Base-by-base conservation (phyloP, 305 asterid genomes). In the Salvia sclarea region DNA sequence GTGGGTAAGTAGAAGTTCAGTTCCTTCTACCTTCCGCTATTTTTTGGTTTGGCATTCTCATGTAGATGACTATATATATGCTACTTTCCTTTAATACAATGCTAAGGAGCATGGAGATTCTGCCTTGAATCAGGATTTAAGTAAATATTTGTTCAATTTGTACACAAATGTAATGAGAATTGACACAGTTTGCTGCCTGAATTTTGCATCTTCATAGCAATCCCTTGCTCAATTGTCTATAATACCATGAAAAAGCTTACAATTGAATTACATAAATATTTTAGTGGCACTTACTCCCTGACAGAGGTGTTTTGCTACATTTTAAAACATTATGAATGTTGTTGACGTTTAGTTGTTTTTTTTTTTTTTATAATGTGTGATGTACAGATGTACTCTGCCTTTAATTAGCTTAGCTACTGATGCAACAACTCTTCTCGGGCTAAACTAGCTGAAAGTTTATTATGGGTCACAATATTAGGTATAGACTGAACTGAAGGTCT, bases 1-100 rank as follows among this genome's bases (percentile, higher is more conserved):
- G 67, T 78, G 77, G 76, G 99, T 92, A 67, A 86, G 97, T 85
- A 56, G 18, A 25, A 66, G 48, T 47, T 61, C 0, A 10, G 25
- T 37, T 57, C 24, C 41, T 61, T 37, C 12, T 17, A 30, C 55
- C 13, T 3, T 8, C 17, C 16, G n/a, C 40, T 25, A 22, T 21
- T 24, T 24, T 55, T 61, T 71, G 14, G 17, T 58, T 64, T 71
- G 55, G 45, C 57, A 54, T 62, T 57, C 55, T 61, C 43, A 48
- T 10, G 35, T 54, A 30, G 58, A 47, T 52, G 50, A 31, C 22
- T 70, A 50, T 44, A 7, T 61, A 60, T 41, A n/a, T 52, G 21
- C 56, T n/a, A n/a, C 59, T n/a, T 20, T 37, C 56, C 63, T 44
- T 59, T 22, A 43, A 28, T 24, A 50, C 11, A 62, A 24, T 28